These are phyloP conservation scores for Meripilus lineatus DNA, from an alignment of 1,284 basidiomycete genomes.

Conservation along the genomic window DNA sequence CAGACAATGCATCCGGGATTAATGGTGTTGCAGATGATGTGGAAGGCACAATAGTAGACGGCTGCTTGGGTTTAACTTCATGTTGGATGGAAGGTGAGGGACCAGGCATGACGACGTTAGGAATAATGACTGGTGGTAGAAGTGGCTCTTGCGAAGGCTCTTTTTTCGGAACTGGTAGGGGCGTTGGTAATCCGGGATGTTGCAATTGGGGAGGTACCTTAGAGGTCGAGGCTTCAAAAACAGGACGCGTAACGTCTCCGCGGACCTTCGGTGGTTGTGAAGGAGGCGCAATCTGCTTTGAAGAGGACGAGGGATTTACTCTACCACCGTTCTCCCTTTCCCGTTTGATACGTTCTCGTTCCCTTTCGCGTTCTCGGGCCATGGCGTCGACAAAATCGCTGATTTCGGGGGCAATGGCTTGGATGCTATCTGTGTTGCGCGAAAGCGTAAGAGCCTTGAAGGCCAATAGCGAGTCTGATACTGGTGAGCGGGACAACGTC, in stretches of 20 bases:
- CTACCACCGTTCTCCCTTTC: constrained; percentile 37
- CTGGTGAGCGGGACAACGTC: constrained; percentile 28
- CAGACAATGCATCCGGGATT: too few species aligned
- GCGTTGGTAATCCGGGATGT: too few species aligned
- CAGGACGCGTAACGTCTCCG: too few species aligned
- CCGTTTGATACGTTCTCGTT: constrained; percentile 62
- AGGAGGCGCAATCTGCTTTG: neutral
- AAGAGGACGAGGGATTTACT: neutral
- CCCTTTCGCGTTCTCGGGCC: constrained; percentile 64
- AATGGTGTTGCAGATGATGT: too few species aligned
- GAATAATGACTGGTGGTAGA: too few species aligned
- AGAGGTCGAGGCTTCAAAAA: neutral
- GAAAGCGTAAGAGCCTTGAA: constrained; percentile 29
- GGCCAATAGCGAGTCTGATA: constrained; percentile 24
- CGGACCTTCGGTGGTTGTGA: neutral
- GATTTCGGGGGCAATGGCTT: constrained; percentile 49
- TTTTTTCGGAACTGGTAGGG: too few species aligned
- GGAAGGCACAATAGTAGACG: too few species aligned
- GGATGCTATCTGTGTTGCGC: constrained; percentile 30
- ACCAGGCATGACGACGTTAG: too few species aligned
- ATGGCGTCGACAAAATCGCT: constrained; percentile 67
- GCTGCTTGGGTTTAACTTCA: too few species aligned
- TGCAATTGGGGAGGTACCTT: too few species aligned
- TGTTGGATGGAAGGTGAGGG: too few species aligned
- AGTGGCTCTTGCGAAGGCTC: too few species aligned